Evolutionary conservation across 495 filamentous ascomycete species (phyloP), one percentile per base, ranked within the genome.

Genomic region (Bacidia rubella): DNA sequence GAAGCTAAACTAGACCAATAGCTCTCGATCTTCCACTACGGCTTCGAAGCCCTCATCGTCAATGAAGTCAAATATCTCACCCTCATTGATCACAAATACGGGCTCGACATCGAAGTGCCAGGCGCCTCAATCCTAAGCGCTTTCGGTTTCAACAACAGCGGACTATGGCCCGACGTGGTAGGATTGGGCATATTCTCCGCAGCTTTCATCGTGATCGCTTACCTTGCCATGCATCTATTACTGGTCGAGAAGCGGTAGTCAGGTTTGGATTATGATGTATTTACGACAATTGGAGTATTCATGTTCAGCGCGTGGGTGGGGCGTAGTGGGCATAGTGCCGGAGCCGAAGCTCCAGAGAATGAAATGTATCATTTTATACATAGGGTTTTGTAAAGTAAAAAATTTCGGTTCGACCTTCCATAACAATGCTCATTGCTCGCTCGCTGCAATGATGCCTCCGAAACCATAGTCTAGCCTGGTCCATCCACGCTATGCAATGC

Each of bases 1-100:
- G 9, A n/a, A 39, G 41, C 64, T 67, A 54, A 68, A 51, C 0
- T 32, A 12, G 17, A 25, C 12, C 21, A 49, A 11, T 45, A 89
- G 71, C 74, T 96, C n/a, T 95, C 89, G 19, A 99, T 99, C 57
- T 99, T 97, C 79, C 92, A 99, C 65, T 99, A 95, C 63, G 92
- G 82, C 2, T 97, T 99, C 59, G 92, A 96, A 71, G 84, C 86
- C 2, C 75, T 99, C 21, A 92, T 97, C 54, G 92, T 99, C 61
- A 99, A 99, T 64, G 92, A 99, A 69, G 92, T 96, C 47, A 80
- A 81, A n/a, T 87, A 83, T 65, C 72, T 97, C 54, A 87, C 83
- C 1, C 75, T 99, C 54, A 77, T 88, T 45, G 93, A 99, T 61
- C 80, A 93, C 63, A 92, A 96, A 66, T 92, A 87, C 58, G 92